These are phyloP conservation scores for Narthecium ossifragum DNA, from an alignment of 106 monocot species.

Conservation along the genomic window DNA sequence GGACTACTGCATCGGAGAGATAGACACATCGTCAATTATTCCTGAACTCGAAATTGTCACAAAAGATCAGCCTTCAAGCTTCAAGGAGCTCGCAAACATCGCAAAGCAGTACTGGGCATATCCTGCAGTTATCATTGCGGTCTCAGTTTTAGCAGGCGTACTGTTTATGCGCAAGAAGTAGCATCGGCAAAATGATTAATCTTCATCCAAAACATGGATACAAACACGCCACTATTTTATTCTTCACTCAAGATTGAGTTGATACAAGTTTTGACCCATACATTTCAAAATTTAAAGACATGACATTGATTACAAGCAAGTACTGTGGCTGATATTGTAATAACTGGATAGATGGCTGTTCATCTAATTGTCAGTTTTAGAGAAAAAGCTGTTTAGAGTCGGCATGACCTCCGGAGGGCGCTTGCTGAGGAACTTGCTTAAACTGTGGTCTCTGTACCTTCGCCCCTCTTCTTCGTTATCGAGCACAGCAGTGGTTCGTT, in stretches of 20 bases:
- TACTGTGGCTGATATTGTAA: not conserved
- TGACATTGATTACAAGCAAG: not conserved
- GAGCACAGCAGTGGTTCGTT: constrained; percentile 37
- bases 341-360: not conserved
- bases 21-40: constrained; percentile 35
- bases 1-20: constrained; percentile 65
- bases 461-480: constrained; percentile 66
- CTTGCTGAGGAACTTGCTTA: constrained; percentile 50
- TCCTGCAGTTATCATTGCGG: constrained; percentile 40
- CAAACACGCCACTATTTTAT: not conserved
- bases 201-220: not conserved
- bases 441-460: constrained; percentile 51
- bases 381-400: constrained; percentile 45
- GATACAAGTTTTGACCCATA: not conserved
- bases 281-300: not conserved
- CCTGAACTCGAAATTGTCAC: constrained; percentile 42
- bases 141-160: constrained; percentile 38
- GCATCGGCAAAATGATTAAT: not conserved
- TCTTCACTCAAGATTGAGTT: not conserved
- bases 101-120: constrained; percentile 34
- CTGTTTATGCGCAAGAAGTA: constrained; percentile 40
- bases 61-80: constrained; percentile 24
- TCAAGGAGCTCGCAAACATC: constrained; percentile 15
- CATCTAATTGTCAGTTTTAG: constrained; percentile 11
- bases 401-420: constrained; percentile 56